Evolutionary conservation across 2,329 filamentous ascomycete species (phyloP).

Genomic region (Bipolaris bicolor): DNA sequence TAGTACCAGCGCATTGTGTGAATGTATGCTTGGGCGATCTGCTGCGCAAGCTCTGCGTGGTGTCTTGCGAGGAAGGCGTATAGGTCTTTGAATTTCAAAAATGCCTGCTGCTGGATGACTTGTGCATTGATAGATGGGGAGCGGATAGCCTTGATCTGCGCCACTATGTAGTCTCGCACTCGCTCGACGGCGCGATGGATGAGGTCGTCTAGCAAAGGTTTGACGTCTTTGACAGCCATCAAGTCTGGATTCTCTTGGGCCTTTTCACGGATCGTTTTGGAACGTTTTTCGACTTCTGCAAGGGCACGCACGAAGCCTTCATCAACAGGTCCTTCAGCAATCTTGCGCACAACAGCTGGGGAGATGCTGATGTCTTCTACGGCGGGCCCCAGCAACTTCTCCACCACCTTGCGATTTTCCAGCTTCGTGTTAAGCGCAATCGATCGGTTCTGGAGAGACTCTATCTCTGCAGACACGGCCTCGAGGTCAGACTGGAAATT

Average conservation of each 20-base stretch:
- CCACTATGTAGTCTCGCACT: slow-evolving; percentile 91
- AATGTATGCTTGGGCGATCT: slow-evolving; percentile 92
- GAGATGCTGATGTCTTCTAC: slow-evolving; percentile 92
- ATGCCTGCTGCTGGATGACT: slow-evolving; percentile 91
- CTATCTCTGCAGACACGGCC: slow-evolving; percentile 91
- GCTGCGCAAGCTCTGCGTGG: slow-evolving; percentile 81
- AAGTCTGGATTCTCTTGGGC: slow-evolving; percentile 62
- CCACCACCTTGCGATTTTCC: slow-evolving; percentile 87
- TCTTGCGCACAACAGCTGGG: slow-evolving; percentile 80
- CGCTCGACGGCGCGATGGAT: slow-evolving; percentile 89
- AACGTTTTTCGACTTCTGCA: slow-evolving; percentile 81
- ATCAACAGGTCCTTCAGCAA: slow-evolving; percentile 87
- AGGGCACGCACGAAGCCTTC: slow-evolving; percentile 85
- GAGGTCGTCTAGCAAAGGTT: slow-evolving; percentile 82
- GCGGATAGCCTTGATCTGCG: slow-evolving; percentile 90
- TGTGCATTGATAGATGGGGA: slow-evolving; percentile 97
- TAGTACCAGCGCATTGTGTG: slow-evolving; percentile 99
- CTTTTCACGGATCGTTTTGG: slow-evolving; percentile 72
- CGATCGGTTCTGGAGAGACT: slow-evolving; percentile 87
- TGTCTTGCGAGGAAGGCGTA: slow-evolving; percentile 84
- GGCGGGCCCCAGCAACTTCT: slow-evolving; percentile 83
- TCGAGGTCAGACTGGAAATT: slow-evolving; percentile 94
- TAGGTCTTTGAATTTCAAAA: slow-evolving; percentile 86
- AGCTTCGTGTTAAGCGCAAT: slow-evolving; percentile 81
- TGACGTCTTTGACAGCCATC: slow-evolving; percentile 82